Percentiles rank a stretch among this genome's conserved stretches.
These are phyloP conservation scores for Eucalyptus sideroxylon DNA, from an alignment of 345 rosid genomes.

Conservation along the genomic window DNA sequence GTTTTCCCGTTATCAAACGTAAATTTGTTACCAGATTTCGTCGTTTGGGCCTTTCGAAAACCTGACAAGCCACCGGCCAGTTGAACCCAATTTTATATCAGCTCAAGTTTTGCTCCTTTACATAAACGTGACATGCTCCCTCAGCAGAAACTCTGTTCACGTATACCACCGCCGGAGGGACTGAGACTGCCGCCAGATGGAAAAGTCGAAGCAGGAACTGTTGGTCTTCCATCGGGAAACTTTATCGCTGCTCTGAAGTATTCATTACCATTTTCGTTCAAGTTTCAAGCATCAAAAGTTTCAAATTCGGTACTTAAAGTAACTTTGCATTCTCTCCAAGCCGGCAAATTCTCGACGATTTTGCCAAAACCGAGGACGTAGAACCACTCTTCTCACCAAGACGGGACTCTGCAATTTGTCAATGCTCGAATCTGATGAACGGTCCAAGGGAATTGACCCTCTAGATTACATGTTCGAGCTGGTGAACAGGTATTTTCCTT, in stretches of 20 bases:
- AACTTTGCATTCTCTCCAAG: background rate
- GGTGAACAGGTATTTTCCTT: background rate
- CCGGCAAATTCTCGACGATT: background rate
- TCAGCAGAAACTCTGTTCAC: background rate
- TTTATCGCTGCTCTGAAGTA: background rate
- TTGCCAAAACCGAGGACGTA: background rate
- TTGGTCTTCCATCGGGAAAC: no score
- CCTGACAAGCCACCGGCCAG: background rate
- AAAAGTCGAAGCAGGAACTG: no score
- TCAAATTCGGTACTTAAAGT: background rate
- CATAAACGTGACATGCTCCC: background rate
- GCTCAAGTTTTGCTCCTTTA: background rate
- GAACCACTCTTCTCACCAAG: background rate
- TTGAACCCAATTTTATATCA: background rate
- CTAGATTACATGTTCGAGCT: background rate
- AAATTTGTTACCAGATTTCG: background rate
- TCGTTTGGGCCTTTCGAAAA: background rate
- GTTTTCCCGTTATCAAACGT: accelerated
- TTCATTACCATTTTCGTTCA: background rate
- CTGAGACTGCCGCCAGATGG: accelerated
- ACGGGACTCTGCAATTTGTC: background rate
- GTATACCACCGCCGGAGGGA: no score
- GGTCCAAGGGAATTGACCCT: background rate
- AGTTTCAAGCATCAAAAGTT: background rate
- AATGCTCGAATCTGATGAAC: background rate